phyloP scores from a whole-genome alignment of 1,284 basidiomycete species.

The Cutaneotrichosporon dermatis region DNA sequence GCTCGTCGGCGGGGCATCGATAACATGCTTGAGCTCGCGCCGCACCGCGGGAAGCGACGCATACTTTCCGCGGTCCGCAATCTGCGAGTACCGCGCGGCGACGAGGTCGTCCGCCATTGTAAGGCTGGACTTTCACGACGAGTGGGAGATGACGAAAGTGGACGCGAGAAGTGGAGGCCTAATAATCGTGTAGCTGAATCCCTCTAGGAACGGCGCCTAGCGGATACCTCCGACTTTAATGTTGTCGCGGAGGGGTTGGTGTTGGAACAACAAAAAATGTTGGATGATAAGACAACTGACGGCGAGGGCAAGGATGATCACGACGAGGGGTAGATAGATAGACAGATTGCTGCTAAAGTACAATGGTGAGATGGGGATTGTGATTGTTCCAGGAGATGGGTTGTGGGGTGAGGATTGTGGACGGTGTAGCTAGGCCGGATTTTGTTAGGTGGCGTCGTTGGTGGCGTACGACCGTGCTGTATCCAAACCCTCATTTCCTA shows the following conservation, averaged over 20 bases:
- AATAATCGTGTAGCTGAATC: too few species aligned
- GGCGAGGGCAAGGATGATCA: too few species aligned
- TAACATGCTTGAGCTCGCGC: conserved; percentile 11
- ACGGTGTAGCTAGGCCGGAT: neutral
- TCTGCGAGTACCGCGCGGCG: neutral
- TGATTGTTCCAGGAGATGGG: neutral
- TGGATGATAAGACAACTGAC: too few species aligned
- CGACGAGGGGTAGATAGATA: too few species aligned
- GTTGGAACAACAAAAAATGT: too few species aligned
- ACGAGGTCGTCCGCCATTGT: neutral
- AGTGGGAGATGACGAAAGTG: neutral
- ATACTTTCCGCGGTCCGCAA: neutral
- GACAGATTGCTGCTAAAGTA: too few species aligned
- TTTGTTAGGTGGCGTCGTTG: neutral
- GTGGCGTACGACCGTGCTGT: neutral
- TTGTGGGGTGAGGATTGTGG: neutral
- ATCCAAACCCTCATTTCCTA: neutral
- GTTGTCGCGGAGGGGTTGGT: too few species aligned
- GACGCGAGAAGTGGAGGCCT: neutral
- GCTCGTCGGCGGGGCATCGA: conserved; percentile 45
- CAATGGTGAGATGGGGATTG: too few species aligned
- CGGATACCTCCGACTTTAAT: too few species aligned
- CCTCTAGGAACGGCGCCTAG: too few species aligned
- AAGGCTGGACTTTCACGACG: neutral
- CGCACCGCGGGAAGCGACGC: neutral